Base-by-base conservation (phyloP, 148 eudicot species). In the Beta vulgaris region DNA sequence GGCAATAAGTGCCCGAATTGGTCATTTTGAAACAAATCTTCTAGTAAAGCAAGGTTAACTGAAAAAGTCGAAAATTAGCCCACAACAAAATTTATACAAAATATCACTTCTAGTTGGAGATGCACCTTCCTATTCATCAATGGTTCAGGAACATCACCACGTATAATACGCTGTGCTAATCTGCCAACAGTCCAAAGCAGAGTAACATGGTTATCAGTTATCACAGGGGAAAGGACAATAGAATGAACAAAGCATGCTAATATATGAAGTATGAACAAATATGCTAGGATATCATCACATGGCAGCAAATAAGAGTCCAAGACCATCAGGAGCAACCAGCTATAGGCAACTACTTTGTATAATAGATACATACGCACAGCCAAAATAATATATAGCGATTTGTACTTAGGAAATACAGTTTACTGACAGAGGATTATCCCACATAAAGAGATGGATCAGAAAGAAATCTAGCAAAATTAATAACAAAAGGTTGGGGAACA, bases 61-160 rank as follows among this genome's bases (percentile, higher is more conserved):
- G 68, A 14, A 71, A n/a, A 26, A 31, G n/a, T 21, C 34, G 48
- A 53, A 63, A 31, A 29, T 3, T 23, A 23, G 2, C 21, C 62
- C 9, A 58, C 14, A 40, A 37, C n/a, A 74, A 49, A 46, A 23
- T 32, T 37, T 35, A 40, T 53, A 62, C 36, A 8, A 68, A n/a
- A 51, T 36, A 73, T 44, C 58, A 69, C 59, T 78, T 16, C n/a
- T 26, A 63, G 43, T 15, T 10, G 29, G 57, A 59, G 58, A 61
- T 79, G 40, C 76, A 96, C 99, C 98, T 82, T 96, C 4, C 98
- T 88, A 77, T 96, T 89, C 81, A 91, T 74, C 71, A 92, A 82
- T 63, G 99, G 89, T 82, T 96, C 99, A 70, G 99, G 99, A 64
- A 96, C 99, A 92, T 96, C 99, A 39, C 99, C 97, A 74, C 97